These are phyloP conservation scores for Phaffomyces antillensis DNA, from an alignment of 805 yeast genomes.

Conservation along the genomic window DNA sequence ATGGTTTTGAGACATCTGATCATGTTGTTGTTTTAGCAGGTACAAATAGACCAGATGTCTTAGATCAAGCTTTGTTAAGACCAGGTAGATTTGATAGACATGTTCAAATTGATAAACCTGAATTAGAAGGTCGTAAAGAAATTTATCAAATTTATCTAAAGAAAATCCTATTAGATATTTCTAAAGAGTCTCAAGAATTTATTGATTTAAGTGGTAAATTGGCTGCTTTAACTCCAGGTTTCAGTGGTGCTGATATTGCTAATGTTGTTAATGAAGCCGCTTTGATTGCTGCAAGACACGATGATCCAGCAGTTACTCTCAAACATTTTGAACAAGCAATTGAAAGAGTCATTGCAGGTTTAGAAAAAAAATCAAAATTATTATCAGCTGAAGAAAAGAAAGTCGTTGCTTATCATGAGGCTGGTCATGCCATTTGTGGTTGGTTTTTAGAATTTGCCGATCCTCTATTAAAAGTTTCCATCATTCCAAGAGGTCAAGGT, in stretches of 20 bases:
- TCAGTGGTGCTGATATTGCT: slow-evolving; percentile 97
- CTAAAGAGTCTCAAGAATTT: slow-evolving; percentile 40
- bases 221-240: slow-evolving; percentile 96
- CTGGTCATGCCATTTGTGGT: slow-evolving; percentile 98
- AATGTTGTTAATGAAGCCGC: slow-evolving; percentile 98
- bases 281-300: slow-evolving; percentile 85
- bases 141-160: slow-evolving; percentile 82
- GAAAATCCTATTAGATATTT: slow-evolving; percentile 55
- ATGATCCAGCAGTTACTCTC: slow-evolving; percentile 61
- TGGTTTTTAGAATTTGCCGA: slow-evolving; percentile 91
- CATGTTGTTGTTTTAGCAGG: slow-evolving; percentile 97
- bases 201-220: slow-evolving; percentile 56
- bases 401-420: slow-evolving; percentile 95
- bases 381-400: slow-evolving; percentile 80
- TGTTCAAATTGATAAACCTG: slow-evolving; percentile 86
- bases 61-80: slow-evolving; percentile 88
- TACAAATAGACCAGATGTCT: slow-evolving; percentile 90
- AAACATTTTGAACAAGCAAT: slow-evolving; percentile 92
- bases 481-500: slow-evolving; percentile 95
- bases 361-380: slow-evolving; percentile 83
- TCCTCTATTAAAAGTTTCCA: slow-evolving; percentile 90
- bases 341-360: slow-evolving; percentile 94
- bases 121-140: slow-evolving; percentile 88
- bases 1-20: slow-evolving; percentile 85
- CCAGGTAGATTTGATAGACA: slow-evolving; percentile 98